Base-by-base conservation (phyloP, 106 monocot genomes). In the Allium sativum region DNA sequence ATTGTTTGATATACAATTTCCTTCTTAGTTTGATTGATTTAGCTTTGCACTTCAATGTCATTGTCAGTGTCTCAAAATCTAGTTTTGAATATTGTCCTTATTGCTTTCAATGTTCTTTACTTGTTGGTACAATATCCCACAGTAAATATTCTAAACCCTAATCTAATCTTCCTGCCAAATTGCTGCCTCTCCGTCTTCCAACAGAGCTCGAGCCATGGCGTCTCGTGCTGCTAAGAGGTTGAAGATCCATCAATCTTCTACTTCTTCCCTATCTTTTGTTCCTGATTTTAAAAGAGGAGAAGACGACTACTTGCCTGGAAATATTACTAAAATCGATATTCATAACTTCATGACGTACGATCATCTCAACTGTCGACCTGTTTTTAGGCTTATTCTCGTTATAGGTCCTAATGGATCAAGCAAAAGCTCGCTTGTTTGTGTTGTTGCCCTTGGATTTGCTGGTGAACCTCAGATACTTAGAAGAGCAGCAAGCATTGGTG, bases 261-360 rank as follows among this genome's bases (percentile, higher is more conserved):
- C 3, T 40, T 45, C 48, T 8, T n/a, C n/a, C n/a, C n/a, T n/a
- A n/a, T n/a, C n/a, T n/a, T n/a, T n/a, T n/a, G n/a, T n/a, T n/a
- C 45, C 61, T 45, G 44, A 43, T 2, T 21, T 21, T 22, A 63
- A 40, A 66, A 81, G 87, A 62, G 89, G 80, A 11, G 87, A 80
- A 12, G 95, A 96, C 59, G 87, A 83, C 55, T 96, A 90, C 66
- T 53, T 81, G 62, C 90, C 96, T 10, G 96, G 96, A 15, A 98
- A 90, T 71, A 98, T 98, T 62, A 68, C 79, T n/a, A n/a, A 98
- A 76, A 91, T 98, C 60, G 96, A 90, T 70, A 77, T 98, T 50
- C 77, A 77, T 72, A 98, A 98, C 67, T 98, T 98, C 73, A 98
- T 98, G 96, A 98, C 96, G 55, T 98, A 98, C 68, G 96, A 98